Percentiles rank a stretch among this genome's conserved stretches.
Evolutionary conservation across 139 green algal species (phyloP).

Genomic region (Micromonas pusilla): DNA sequence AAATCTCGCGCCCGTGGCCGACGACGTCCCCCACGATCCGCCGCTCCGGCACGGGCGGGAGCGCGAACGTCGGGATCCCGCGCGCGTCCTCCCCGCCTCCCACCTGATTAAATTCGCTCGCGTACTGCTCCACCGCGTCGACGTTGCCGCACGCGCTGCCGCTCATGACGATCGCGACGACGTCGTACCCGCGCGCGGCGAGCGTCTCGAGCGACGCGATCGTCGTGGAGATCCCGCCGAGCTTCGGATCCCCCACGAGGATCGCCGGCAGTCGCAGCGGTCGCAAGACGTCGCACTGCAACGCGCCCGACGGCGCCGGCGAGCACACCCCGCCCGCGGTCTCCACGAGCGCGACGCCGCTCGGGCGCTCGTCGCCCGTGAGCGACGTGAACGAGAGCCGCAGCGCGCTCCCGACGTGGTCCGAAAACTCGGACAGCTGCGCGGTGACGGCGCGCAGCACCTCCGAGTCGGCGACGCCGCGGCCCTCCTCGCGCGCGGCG

Average conservation of each 20-base stretch:
- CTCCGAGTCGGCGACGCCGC: constrained; percentile 44
- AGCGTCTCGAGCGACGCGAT: constrained; percentile 73
- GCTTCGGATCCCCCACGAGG: constrained; percentile 76
- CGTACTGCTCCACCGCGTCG: constrained; percentile 43
- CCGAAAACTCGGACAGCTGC: constrained; percentile 35
- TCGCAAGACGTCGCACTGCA: constrained; percentile 61
- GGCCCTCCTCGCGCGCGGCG: constrained; percentile 13
- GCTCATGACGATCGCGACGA: constrained; percentile 61
- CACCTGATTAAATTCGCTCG: no score
- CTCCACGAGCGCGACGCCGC: constrained; percentile 70
- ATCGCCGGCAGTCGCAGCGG: constrained; percentile 72
- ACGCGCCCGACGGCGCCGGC: constrained; percentile 66
- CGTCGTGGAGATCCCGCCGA: constrained; percentile 90
- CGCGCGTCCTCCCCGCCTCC: no score
- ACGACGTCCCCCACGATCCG: neutral
- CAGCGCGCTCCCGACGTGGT: neutral
- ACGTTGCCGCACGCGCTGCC: constrained; percentile 33
- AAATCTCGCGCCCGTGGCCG: neutral
- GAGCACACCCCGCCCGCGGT: constrained; percentile 81
- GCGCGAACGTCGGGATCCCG: neutral
- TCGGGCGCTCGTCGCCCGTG: neutral
- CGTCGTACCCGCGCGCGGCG: constrained; percentile 60
- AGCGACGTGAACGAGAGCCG: no score
- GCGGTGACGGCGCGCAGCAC: constrained; percentile 33
- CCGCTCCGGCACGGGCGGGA: constrained; percentile 12